Conservation (phyloP, 2,329 filamentous ascomycete genomes). For the Paecilomyces niveus region DNA sequence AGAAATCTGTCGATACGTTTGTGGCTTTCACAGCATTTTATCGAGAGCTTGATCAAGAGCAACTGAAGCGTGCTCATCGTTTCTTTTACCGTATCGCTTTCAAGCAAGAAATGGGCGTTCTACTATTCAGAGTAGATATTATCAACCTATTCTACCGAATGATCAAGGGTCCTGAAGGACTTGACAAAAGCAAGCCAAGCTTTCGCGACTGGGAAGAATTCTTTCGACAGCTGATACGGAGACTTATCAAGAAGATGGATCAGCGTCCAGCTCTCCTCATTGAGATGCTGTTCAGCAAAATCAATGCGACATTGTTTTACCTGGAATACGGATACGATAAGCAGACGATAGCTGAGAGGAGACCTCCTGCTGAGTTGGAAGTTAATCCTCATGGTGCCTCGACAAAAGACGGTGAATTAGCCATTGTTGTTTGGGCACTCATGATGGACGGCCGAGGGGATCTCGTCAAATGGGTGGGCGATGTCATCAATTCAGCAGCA, state of each 20-base stretch:
- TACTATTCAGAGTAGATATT: constrained; percentile 87
- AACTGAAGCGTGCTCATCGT: constrained; percentile 85
- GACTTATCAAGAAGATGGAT: constrained; percentile 75
- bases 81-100: constrained; percentile 93
- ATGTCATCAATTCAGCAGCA: constrained; percentile 59
- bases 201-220: constrained; percentile 91
- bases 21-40: constrained; percentile 73
- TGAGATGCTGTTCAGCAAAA: constrained; percentile 93
- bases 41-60: constrained; percentile 66
- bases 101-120: constrained; percentile 83
- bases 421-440: constrained; percentile 70
- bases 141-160: constrained; percentile 81
- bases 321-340: constrained; percentile 86
- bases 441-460: constrained; percentile 72
- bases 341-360: constrained; percentile 61
- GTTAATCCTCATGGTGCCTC: constrained; percentile 65
- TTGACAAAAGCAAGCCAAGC: constrained; percentile 59
- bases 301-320: constrained; percentile 72
- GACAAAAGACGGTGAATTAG: constrained; percentile 61
- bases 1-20: constrained; percentile 84
- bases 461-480: constrained; percentile 75
- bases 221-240: constrained; percentile 72
- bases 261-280: constrained; percentile 78
- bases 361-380: constrained; percentile 72
- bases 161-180: constrained; percentile 76